Evolutionary conservation across 805 yeast species (phyloP).

Genomic region (Cyberlindnera euphorbiiphila): DNA sequence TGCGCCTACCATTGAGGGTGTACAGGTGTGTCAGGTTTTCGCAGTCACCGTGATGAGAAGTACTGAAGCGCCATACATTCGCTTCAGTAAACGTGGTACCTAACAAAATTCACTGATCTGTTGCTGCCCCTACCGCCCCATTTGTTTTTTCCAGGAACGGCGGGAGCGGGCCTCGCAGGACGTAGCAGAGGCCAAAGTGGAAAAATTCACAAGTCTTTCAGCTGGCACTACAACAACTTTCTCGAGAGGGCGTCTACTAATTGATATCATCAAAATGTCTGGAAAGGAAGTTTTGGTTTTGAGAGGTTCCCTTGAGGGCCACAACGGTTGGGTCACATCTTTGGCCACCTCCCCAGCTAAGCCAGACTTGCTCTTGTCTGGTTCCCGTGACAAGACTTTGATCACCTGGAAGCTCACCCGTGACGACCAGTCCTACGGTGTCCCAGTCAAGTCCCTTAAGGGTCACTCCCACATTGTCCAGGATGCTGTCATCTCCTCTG

Average conservation of each 20-base stretch:
- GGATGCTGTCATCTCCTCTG: slow-evolving; percentile 96
- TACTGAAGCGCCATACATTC: slow-evolving; percentile 23
- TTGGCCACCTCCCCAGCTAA: slow-evolving; percentile 96
- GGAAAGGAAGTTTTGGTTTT: slow-evolving; percentile 95
- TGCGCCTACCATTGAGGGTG: slow-evolving; percentile 3
- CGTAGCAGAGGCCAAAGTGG: slow-evolving; percentile 1
- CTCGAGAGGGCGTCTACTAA: too few relatives aligned
- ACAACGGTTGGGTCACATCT: slow-evolving; percentile 97
- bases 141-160: not conserved
- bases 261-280: slow-evolving; percentile 51
- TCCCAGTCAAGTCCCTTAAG: slow-evolving; percentile 92
- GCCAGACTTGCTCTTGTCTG: slow-evolving; percentile 97
- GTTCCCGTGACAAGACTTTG: slow-evolving; percentile 97
- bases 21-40: slow-evolving; percentile 4
- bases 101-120: slow-evolving; percentile 14
- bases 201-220: slow-evolving; percentile 8
- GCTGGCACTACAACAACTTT: not conserved
- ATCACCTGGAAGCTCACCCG: slow-evolving; percentile 97
- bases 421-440: slow-evolving; percentile 96
- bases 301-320: slow-evolving; percentile 99
- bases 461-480: slow-evolving; percentile 99
- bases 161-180: not conserved
- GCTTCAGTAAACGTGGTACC: slow-evolving; percentile 25
- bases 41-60: slow-evolving; percentile 23
- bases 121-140: slow-evolving; percentile 12